Evolutionary conservation across 139 green algal species (phyloP).

Genomic region (Coccomyxa sp.): DNA sequence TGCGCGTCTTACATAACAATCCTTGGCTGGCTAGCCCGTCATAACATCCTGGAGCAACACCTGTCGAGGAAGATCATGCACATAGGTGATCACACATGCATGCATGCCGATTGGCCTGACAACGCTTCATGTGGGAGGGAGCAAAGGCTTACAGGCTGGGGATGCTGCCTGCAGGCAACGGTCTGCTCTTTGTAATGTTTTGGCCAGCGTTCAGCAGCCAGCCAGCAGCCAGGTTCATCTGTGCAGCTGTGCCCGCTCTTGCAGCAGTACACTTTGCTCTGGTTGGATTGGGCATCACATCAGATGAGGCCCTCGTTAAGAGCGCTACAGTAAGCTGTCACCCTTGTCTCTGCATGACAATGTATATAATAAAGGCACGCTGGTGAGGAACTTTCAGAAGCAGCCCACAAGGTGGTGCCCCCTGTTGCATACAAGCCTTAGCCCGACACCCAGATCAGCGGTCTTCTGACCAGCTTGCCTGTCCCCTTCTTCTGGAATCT

Average conservation of each 20-base stretch:
- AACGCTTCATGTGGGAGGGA: background rate
- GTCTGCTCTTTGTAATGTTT: slow-evolving; percentile 27
- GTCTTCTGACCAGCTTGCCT: too few relatives aligned
- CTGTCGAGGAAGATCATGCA: slow-evolving; percentile 35
- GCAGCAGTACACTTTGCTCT: slow-evolving; percentile 15
- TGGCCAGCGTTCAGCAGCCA: slow-evolving; percentile 23
- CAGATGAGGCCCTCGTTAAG: slow-evolving; percentile 14
- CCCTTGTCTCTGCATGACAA: background rate
- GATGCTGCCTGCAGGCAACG: slow-evolving; percentile 18
- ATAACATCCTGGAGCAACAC: slow-evolving; percentile 8
- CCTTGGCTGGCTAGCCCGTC: slow-evolving; percentile 7
- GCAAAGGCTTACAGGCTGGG: background rate
- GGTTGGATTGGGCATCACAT: slow-evolving; percentile 16
- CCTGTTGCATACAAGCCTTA: background rate
- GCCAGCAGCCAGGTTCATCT: background rate
- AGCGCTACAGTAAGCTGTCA: slow-evolving; percentile 10
- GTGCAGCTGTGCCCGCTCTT: slow-evolving; percentile 10
- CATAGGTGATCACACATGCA: slow-evolving; percentile 12
- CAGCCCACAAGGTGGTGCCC: too few relatives aligned
- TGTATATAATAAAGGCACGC: background rate
- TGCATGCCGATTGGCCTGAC: background rate
- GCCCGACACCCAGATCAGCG: too few relatives aligned
- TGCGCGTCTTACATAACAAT: background rate
- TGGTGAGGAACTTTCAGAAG: background rate
- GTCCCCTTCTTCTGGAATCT: too few relatives aligned